Evolutionary conservation across 768 basidiomycete species (phyloP), one percentile per base, ranked within the genome.

Genomic region (Galerina sulciceps): DNA sequence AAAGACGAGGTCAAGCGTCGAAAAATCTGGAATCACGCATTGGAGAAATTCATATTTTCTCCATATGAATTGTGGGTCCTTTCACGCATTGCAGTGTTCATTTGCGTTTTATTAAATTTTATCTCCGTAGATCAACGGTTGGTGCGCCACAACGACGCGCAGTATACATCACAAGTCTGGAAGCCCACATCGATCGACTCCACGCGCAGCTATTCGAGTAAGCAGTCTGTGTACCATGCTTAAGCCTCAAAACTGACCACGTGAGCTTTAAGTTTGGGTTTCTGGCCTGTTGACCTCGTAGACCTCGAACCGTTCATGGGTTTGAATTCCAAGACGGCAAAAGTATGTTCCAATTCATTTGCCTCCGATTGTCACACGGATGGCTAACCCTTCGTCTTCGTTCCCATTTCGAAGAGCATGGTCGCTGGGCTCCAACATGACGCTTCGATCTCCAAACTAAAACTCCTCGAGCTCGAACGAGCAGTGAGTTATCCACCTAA

Each of bases 11-110:
- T 81, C 5, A 90, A 90, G 71, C 84, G 87, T 3, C 81, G 89
- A 15, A 88, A 85, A 67, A 88, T 89, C 14, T 92, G 90, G 90
- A 88, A 87, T 48, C 90, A 90, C 61, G 84, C 85, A 1, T 81
- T 90, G 57, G 90, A 92, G 71, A 90, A 90, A 67, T 78, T 78
- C 13, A 76, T 91, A 22, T 91, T 91, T 71, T 79, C 74, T 6
- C 80, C 88, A 0, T 81, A 83, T 47, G 89, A 92, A 69, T 67
- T 92, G 87, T 89, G 60, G 49, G 81, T 79, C 14, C 35, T 52
- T 43, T 55, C 26, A 31, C 26, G 26, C 26, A 8, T 35, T 47
- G 38, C 18, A 8, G 34, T 18, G 37, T 57, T 50, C 38, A 43
- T 18, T 53, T 15, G 10, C 6, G 1, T 22, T 37, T 14, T 10